A percentile compares a stretch with the other conserved stretches of the same genome.
Evolutionary conservation across 1,284 basidiomycete genomes (phyloP).

Genomic region (Agroathelia rolfsii): DNA sequence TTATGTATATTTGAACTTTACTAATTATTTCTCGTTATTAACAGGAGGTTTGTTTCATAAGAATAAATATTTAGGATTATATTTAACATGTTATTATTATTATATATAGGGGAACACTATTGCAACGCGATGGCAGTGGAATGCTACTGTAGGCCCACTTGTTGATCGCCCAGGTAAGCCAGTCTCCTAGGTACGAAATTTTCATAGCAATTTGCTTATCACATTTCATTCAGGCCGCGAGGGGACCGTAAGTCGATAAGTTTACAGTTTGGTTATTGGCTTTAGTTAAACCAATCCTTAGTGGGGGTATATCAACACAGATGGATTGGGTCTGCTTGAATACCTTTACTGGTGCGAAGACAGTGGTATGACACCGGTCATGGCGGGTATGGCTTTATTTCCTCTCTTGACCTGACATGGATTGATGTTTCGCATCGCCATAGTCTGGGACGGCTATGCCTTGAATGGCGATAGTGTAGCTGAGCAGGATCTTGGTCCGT

Average conservation of each 20-base stretch:
- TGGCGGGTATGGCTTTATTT: background rate
- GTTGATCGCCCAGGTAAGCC: constrained; percentile 19
- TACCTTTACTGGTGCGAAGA: constrained; percentile 19
- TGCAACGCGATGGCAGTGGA: constrained; percentile 19
- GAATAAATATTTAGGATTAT: no score
- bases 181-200: no score
- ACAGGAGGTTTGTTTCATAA: no score
- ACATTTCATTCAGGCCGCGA: no score
- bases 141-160: constrained; percentile 18
- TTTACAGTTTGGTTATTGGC: no score
- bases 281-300: no score
- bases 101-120: constrained; percentile 12
- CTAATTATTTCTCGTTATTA: no score
- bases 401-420: background rate
- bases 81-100: no score
- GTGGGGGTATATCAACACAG: no score
- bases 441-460: constrained; percentile 16
- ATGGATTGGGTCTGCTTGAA: constrained; percentile 22
- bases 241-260: no score
- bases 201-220: no score
- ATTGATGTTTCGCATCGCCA: constrained; percentile 12
- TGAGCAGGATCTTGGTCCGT: constrained; percentile 17
- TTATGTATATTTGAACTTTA: background rate
- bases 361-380: constrained; percentile 9
- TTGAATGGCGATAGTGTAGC: constrained; percentile 13